Percentiles rank a stretch among this genome's conserved stretches.
These are phyloP conservation scores for Saturnispora serradocipensis DNA, from an alignment of 805 yeast genomes.

Conservation along the genomic window DNA sequence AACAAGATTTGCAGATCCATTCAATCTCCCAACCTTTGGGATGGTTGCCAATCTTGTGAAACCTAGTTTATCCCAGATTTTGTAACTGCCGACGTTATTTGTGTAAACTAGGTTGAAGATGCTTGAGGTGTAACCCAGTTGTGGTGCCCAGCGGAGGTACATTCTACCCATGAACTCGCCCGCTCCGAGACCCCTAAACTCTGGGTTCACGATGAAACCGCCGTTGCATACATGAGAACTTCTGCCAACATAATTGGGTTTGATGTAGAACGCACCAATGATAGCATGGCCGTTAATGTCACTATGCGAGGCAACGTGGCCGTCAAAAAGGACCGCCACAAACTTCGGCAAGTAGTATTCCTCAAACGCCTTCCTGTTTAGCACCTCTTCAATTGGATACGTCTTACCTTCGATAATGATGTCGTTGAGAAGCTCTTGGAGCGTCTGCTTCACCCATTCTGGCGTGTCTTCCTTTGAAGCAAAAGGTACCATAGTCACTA, in stretches of 20 bases:
- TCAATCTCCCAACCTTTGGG: constrained; percentile 63
- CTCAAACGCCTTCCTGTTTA: constrained; percentile 42
- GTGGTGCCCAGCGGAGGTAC: constrained; percentile 66
- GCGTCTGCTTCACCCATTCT: constrained; percentile 32
- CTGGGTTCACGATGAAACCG: constrained; percentile 64
- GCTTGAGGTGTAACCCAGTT: constrained; percentile 69
- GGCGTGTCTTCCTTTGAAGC: constrained; percentile 44
- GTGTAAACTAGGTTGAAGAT: constrained; percentile 84
- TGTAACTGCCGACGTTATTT: constrained; percentile 64
- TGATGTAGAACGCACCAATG: constrained; percentile 71
- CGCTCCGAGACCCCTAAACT: constrained; percentile 47
- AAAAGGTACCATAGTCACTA: constrained; percentile 53
- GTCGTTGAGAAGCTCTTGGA: constrained; percentile 46
- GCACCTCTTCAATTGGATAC: constrained; percentile 48
- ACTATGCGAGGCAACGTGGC: constrained; percentile 19
- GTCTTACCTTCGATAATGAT: constrained; percentile 70
- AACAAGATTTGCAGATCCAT: constrained; percentile 49
- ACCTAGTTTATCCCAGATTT: constrained; percentile 78
- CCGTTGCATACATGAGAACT: constrained; percentile 85
- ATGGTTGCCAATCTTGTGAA: constrained; percentile 72
- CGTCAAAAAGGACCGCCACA: constrained; percentile 51
- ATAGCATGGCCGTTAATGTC: constrained; percentile 28
- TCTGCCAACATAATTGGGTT: constrained; percentile 81
- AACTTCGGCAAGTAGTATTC: constrained; percentile 62
- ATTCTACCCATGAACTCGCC: constrained; percentile 63